Conservation (phyloP, 2,329 filamentous ascomycete genomes). For the Ceratocystis ficicola region DNA sequence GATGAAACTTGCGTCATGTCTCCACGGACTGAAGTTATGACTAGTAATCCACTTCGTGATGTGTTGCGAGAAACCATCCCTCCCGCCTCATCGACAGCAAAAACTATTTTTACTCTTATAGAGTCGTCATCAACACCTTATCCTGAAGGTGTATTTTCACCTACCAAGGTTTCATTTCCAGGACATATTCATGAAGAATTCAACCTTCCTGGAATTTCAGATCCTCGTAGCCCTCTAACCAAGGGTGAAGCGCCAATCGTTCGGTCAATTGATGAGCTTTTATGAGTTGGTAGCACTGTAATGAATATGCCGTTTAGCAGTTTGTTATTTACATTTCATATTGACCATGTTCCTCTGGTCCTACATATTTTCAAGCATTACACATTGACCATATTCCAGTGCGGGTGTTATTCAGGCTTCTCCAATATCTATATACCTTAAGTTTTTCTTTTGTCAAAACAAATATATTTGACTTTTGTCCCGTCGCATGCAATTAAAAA, state of each 20-base stretch:
- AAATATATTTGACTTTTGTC: too few species aligned
- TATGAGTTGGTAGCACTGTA: conserved; percentile 28
- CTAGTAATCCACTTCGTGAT: conserved; percentile 50
- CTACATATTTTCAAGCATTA: too few species aligned
- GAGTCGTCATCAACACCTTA: conserved; percentile 42
- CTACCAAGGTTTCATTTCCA: conserved; percentile 41
- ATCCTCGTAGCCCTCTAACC: conserved; percentile 64
- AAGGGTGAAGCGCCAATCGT: conserved; percentile 63
- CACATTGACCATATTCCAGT: too few species aligned
- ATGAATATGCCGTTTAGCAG: not conserved
- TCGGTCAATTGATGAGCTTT: conserved; percentile 63
- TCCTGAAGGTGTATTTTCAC: conserved; percentile 41
- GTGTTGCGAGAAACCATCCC: conserved; percentile 7
- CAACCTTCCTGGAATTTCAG: conserved; percentile 40
- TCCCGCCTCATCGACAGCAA: conserved; percentile 4
- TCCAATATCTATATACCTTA: too few species aligned
- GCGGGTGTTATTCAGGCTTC: too few species aligned
- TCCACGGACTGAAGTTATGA: conserved; percentile 61
- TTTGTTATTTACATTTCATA: not conserved
- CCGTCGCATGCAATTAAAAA: too few species aligned
- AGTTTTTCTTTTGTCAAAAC: too few species aligned
- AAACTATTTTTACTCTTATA: conserved; percentile 41
- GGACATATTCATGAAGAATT: conserved; percentile 41
- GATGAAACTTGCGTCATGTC: conserved; percentile 52
- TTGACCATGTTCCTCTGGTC: too few species aligned